Base-by-base conservation (phyloP, 257 asterid genomes). In the Ajuga chamaepitys region DNA sequence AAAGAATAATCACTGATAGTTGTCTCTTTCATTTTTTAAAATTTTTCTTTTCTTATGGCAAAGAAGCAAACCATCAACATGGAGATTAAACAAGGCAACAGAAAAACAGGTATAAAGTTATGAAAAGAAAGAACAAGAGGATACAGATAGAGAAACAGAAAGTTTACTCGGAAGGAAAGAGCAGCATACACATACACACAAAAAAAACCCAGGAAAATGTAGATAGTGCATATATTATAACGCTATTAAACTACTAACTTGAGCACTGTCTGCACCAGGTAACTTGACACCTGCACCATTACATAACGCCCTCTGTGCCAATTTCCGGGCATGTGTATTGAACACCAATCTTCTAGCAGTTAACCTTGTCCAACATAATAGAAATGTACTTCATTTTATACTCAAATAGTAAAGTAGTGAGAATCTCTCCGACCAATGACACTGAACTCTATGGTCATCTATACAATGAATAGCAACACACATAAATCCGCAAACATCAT, bases 221-320 rank as follows among this genome's bases (percentile, higher is more conserved):
- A 47, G 50, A 55, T 17, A 53, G 28, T 7, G 35, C 48, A 47
- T 4, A 35, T 32, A 69, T 28, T 18, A 26, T 24, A 44, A 47
- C 51, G 25, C 12, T 62, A 53, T 38, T 72, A 76, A 40, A 25
- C 28, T 28, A 72, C 77, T 66, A 64, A 85, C 88, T 69, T 74
- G 81, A 51, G 68, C 68, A 21, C 38, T 58, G 40, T 45, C 59
- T 30, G 78, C 75, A 69, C 64, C 80, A 30, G 82, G 75, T 47
- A 64, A 64, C 71, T 68, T 71, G 48, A 58, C 79, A 45, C 80
- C 78, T 50, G 88, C 73, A 60, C 63, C 71, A 60, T 77, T 74
- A 42, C 86, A 80, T 26, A 89, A 71, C 54, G 80, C 61, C 79
- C 90, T 84, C 62, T 42, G 73, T 12, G 74, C 74, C 71, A 52